Base-by-base conservation (phyloP, 1,139 yeast species). In the Taphrina flavorubra region DNA sequence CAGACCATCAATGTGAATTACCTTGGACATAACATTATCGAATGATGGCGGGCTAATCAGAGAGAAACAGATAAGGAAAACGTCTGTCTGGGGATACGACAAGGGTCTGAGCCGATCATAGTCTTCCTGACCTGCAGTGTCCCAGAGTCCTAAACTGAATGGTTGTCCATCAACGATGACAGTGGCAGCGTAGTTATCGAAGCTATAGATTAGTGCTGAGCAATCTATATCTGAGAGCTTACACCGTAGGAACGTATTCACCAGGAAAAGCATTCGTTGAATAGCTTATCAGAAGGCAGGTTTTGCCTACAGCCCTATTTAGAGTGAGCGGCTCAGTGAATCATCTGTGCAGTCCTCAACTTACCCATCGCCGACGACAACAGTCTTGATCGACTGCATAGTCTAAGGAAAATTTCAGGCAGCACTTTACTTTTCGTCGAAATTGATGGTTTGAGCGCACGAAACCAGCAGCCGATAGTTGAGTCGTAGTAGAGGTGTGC, bases 61-160 rank as follows among this genome's bases (percentile, higher is more conserved):
- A 14, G 96, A 89, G 79, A 92, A 92, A 79, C 97, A 92, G 72
- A 91, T 86, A 71, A 92, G 80, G 76, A 92, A 92, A 57, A 92
- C 89, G 75, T 91, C 97, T 0, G 97, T 91, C 76, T 92, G 97
- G 1, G 97, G 97, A 76, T 92, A 92, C 20, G 96, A 89, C 72
- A 92, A 81, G 5, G 97, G 97, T 79, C 97, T 84, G 76, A 92
- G 83, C 72, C 97, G 83, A 78, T 92, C 97, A 78, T 92, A 92
- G 78, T 92, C 97, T 76, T 90, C 89, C 79, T 92, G 97, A 39
- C 97, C 97, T 8, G 97, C 97, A n/a, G 97, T 92, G 83, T 92
- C 97, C 97, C 97, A 92, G 67, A 92, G 83, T 34, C 96, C 96
- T 65, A 92, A 82, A 39, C 47, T 65, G 16, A 89, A 87, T 66